A percentile compares a stretch with the other conserved stretches of the same genome.
phyloP scores from a whole-genome alignment of 176 grass and related monocot species.

The barley (Hordeum vulgare) region DNA sequence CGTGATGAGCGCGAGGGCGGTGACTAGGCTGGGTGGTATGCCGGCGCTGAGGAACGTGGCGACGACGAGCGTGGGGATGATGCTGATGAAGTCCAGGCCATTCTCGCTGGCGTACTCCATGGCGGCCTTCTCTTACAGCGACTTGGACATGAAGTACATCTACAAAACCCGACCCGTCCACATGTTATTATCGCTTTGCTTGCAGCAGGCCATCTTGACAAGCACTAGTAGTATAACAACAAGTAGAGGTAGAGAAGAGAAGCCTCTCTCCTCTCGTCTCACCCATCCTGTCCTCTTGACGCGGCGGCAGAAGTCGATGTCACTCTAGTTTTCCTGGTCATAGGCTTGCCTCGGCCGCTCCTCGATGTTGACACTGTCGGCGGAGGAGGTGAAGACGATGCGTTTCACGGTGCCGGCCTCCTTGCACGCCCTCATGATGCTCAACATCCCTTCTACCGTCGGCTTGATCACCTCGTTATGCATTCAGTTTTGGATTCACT shows the following conservation, averaged over 20 bases:
- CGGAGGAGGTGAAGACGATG: slow-evolving; percentile 86
- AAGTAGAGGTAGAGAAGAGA: neutral
- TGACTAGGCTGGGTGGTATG: too few relatives aligned
- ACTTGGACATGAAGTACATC: slow-evolving; percentile 94
- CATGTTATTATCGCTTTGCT: neutral
- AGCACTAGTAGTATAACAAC: neutral
- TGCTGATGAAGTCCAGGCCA: slow-evolving; percentile 66
- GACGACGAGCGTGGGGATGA: slow-evolving; percentile 83
- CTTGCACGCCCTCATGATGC: slow-evolving; percentile 85
- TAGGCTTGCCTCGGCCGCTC: slow-evolving; percentile 39
- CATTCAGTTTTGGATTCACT: neutral
- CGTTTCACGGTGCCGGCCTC: slow-evolving; percentile 73
- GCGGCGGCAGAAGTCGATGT: slow-evolving; percentile 72
- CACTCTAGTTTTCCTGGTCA: slow-evolving; percentile 71
- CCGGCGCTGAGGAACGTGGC: too few relatives aligned
- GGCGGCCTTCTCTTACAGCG: slow-evolving; percentile 70
- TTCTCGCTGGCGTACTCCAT: slow-evolving; percentile 57
- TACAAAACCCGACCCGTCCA: neutral
- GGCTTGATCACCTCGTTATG: slow-evolving; percentile 90
- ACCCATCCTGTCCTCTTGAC: slow-evolving; percentile 99
- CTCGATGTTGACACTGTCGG: slow-evolving; percentile 64
- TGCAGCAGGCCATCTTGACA: neutral
- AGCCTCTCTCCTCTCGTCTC: neutral
- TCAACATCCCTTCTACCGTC: slow-evolving; percentile 66
- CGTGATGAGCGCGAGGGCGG: too few relatives aligned